Percentiles rank a stretch among this genome's conserved stretches.
Conservation (phyloP, 163 green algal genomes). For the Trebouxia gelatinosa region DNA sequence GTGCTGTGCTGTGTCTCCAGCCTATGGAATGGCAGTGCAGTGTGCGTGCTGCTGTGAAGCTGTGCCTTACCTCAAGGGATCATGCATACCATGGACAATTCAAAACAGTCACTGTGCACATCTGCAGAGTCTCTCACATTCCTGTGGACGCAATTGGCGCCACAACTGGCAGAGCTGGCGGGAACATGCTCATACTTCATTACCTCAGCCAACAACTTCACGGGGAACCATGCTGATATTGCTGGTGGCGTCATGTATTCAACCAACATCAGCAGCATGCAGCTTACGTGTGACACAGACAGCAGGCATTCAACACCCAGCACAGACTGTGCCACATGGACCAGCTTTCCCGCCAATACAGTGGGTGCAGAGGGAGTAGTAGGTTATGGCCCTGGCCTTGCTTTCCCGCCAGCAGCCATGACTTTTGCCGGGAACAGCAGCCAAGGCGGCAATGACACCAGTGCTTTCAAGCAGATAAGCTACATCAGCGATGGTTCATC, state of each 20-base stretch:
- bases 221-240: background rate
- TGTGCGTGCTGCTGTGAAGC: too few relatives aligned
- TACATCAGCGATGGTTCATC: slow-evolving; percentile 12
- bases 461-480: background rate
- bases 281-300: background rate
- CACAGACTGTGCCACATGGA: background rate
- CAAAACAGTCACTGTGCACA: too few relatives aligned
- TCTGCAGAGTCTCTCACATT: background rate
- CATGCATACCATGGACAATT: too few relatives aligned
- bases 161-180: background rate
- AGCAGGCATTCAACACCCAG: background rate
- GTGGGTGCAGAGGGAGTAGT: background rate
- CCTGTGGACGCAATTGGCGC: slow-evolving; percentile 2
- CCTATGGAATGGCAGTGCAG: too few relatives aligned
- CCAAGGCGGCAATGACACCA: too few relatives aligned
- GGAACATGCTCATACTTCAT: slow-evolving; percentile 22
- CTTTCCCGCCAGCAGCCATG: slow-evolving; percentile 1
- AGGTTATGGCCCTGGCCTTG: slow-evolving; percentile 1
- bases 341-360: background rate
- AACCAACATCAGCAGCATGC: slow-evolving; percentile 16
- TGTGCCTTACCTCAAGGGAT: too few relatives aligned
- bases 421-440: background rate
- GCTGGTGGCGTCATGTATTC: slow-evolving; percentile 5
- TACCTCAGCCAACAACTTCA: background rate
- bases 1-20: too few relatives aligned